phyloP scores from a whole-genome alignment of 495 filamentous ascomycete genomes.

The Gamarada debralockiae region DNA sequence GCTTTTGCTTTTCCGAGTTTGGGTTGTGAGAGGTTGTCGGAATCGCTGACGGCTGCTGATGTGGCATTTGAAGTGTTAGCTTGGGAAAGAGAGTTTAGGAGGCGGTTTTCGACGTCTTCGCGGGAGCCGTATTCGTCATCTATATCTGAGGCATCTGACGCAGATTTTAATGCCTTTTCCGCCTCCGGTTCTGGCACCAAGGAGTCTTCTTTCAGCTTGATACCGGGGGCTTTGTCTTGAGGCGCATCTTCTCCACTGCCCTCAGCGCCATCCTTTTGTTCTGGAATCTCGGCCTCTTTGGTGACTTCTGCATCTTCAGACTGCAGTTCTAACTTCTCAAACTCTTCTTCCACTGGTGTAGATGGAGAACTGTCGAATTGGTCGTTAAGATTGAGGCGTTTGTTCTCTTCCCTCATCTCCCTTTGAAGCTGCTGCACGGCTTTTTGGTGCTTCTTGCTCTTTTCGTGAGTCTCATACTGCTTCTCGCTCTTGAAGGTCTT shows the following conservation, averaged over 20 bases:
- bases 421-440: slow-evolving; percentile 72
- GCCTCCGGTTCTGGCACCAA: background rate
- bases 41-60: slow-evolving; percentile 2
- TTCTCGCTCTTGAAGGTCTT: slow-evolving; percentile 94
- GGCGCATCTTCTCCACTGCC: background rate
- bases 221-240: background rate
- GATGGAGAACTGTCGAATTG: background rate
- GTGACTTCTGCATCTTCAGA: background rate
- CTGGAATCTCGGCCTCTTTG: background rate
- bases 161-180: background rate
- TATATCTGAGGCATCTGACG: slow-evolving; percentile 4
- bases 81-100: slow-evolving; percentile 8
- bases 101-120: slow-evolving; percentile 37
- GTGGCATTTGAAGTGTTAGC: background rate
- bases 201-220: background rate
- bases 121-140: slow-evolving; percentile 45
- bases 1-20: slow-evolving; percentile 79
- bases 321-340: background rate
- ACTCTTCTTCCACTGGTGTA: slow-evolving; percentile 1
- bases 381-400: slow-evolving; percentile 48
- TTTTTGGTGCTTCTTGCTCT: slow-evolving; percentile 92
- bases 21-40: slow-evolving; percentile 18
- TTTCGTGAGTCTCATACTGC: slow-evolving; percentile 90
- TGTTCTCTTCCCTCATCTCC: slow-evolving; percentile 80
- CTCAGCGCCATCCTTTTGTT: background rate